Conservation (phyloP, 1,139 yeast species). For the Pichia sp. region DNA sequence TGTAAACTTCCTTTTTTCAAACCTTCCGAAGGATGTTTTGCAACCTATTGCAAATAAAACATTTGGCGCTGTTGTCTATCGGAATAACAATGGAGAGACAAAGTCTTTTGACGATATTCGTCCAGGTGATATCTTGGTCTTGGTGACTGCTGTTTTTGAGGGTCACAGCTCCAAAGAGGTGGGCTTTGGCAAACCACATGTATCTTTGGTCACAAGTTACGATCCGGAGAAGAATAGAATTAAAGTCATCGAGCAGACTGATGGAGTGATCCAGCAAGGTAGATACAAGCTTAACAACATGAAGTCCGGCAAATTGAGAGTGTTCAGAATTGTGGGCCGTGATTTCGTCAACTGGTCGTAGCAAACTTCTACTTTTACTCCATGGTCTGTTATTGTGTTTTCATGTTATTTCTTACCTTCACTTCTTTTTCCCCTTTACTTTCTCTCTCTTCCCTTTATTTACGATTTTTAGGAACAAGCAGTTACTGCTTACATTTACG, state of each 20-base stretch:
- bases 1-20: slow-evolving; percentile 31
- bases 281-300: slow-evolving; percentile 68
- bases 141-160: slow-evolving; percentile 70
- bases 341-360: slow-evolving; percentile 56
- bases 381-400: neutral
- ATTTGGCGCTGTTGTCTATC: slow-evolving; percentile 70
- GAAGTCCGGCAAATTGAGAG: slow-evolving; percentile 74
- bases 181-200: slow-evolving; percentile 44
- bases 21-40: slow-evolving; percentile 40
- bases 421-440: neutral
- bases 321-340: slow-evolving; percentile 68
- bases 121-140: slow-evolving; percentile 80
- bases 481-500: too few relatives aligned
- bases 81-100: slow-evolving; percentile 57
- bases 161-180: slow-evolving; percentile 40
- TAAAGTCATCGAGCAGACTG: slow-evolving; percentile 62
- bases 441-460: neutral
- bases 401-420: neutral
- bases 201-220: slow-evolving; percentile 59
- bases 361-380: neutral
- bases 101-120: slow-evolving; percentile 59
- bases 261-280: slow-evolving; percentile 54
- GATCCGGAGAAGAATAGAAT: slow-evolving; percentile 74
- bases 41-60: slow-evolving; percentile 64
- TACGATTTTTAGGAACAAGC: neutral